These are phyloP conservation scores for Alternaria alternata DNA, from an alignment of 2,329 filamentous ascomycete species.

Conservation along the genomic window DNA sequence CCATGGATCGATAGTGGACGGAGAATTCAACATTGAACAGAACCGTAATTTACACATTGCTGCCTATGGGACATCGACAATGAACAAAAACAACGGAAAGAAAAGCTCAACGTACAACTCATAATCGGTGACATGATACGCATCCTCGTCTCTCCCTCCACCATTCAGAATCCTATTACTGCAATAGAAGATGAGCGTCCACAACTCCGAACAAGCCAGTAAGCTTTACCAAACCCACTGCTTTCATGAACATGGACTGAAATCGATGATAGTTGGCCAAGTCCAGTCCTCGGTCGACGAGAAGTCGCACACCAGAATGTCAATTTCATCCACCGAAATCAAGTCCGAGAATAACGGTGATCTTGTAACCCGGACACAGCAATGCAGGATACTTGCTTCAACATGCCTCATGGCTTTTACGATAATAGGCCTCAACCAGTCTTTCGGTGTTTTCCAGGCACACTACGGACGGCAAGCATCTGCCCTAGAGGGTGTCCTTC, in stretches of 20 bases:
- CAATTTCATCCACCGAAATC: background rate
- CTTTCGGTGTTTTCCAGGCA: slow-evolving; percentile 29
- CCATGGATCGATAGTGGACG: background rate
- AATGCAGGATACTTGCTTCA: slow-evolving; percentile 22
- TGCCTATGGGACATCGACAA: background rate
- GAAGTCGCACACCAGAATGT: background rate
- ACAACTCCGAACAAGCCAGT: background rate
- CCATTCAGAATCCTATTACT: background rate
- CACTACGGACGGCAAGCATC: slow-evolving; percentile 29
- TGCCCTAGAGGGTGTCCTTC: slow-evolving; percentile 22
- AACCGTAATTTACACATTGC: background rate
- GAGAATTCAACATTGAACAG: background rate
- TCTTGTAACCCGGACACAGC: slow-evolving; percentile 23
- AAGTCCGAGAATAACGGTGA: slow-evolving; percentile 16
- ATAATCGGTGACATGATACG: background rate
- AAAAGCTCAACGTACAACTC: background rate
- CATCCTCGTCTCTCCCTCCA: too few relatives aligned
- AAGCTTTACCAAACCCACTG: background rate
- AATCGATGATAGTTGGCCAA: background rate
- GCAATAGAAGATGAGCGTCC: background rate
- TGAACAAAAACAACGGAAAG: background rate
- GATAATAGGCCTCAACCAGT: slow-evolving; percentile 27
- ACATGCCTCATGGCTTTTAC: slow-evolving; percentile 25
- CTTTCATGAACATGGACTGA: background rate
- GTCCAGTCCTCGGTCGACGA: background rate